phyloP scores from a whole-genome alignment of 768 basidiomycete genomes.

The Auricularia heimuer region DNA sequence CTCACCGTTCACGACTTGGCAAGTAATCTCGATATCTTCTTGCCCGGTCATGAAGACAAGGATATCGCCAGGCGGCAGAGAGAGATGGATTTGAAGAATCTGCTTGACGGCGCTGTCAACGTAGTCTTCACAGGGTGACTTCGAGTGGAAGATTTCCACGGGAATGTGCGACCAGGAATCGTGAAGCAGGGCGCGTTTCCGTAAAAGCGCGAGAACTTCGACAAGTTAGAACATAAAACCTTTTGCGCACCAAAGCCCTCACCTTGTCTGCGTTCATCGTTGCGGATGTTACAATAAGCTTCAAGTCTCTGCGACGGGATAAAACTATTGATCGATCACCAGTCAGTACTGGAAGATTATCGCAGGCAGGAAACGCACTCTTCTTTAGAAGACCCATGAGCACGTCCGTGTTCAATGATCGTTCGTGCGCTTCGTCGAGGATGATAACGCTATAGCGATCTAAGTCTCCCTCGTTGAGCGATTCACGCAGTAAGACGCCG shows the following conservation, averaged over 20 bases:
- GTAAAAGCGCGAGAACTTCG: slow-evolving; percentile 90
- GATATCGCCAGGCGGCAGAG: slow-evolving; percentile 87
- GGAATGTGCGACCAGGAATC: slow-evolving; percentile 91
- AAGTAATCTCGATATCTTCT: slow-evolving; percentile 97
- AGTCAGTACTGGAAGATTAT: background rate
- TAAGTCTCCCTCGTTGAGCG: slow-evolving; percentile 94
- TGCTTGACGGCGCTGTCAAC: slow-evolving; percentile 98
- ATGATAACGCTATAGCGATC: slow-evolving; percentile 96
- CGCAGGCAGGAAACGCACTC: slow-evolving; percentile 41
- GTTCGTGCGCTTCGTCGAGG: slow-evolving; percentile 97
- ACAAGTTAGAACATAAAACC: background rate
- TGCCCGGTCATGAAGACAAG: slow-evolving; percentile 99
- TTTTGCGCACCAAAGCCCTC: slow-evolving; percentile 10
- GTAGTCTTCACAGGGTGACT: slow-evolving; percentile 98
- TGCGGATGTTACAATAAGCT: slow-evolving; percentile 95
- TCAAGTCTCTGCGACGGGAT: slow-evolving; percentile 84
- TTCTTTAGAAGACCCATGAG: slow-evolving; percentile 93
- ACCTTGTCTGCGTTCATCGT: slow-evolving; percentile 99
- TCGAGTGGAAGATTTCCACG: slow-evolving; percentile 91
- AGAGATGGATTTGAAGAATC: slow-evolving; percentile 91
- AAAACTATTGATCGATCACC: slow-evolving; percentile 40
- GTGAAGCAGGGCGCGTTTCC: slow-evolving; percentile 92
- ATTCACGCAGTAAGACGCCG: slow-evolving; percentile 95
- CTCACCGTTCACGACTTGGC: slow-evolving; percentile 83
- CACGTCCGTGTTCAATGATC: slow-evolving; percentile 94